Evolutionary conservation across 371 early-diverging fungal species (phyloP), one percentile per base, ranked within the genome.

Genomic region (Encephalitozoon hellem): DNA sequence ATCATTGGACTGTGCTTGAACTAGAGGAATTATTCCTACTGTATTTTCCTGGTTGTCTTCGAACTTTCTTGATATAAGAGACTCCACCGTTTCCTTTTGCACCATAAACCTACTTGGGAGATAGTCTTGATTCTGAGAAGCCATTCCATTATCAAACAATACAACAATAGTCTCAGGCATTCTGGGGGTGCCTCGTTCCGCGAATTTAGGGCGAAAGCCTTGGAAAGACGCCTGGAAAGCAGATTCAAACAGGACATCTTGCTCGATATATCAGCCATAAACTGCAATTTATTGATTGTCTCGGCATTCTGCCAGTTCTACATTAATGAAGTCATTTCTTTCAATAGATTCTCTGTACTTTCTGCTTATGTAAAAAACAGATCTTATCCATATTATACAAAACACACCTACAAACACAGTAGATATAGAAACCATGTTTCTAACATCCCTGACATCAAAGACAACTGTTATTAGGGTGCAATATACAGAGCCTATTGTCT

Each of bases 21-120:
- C 95, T 88, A 93, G 90, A 30, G 96, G 90, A 89, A 97, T 89
- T 59, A 96, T 84, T 11, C 94, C 96, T 52, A 97, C 92, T 15
- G 91, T 93, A 84, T 91, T 94, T 84, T 97, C 96, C 26, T 93
- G 92, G 85, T 96, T 92, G 49, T 88, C 87, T 72, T 91, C 90
- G 25, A 91, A 92, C 84, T 94, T 95, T 53, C 90, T 89, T 54
- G 88, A 88, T 84, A 96, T 94, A 80, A 96, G 86, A 69, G 91
- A 86, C 81, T 91, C 91, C 77, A 92, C 91, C 6, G 94, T 91
- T 86, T 97, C 97, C 66, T 89, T 89, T 84, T 96, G 96, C 59
- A 94, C 93, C 77, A 91, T 91, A 79, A 91, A 86, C 78, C 97
- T 89, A 42, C 90, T 91, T 28, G 96, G 96, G 69, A 91, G 90